Conservation (phyloP, 148 eudicot genomes). For the Euryodendron excelsum region DNA sequence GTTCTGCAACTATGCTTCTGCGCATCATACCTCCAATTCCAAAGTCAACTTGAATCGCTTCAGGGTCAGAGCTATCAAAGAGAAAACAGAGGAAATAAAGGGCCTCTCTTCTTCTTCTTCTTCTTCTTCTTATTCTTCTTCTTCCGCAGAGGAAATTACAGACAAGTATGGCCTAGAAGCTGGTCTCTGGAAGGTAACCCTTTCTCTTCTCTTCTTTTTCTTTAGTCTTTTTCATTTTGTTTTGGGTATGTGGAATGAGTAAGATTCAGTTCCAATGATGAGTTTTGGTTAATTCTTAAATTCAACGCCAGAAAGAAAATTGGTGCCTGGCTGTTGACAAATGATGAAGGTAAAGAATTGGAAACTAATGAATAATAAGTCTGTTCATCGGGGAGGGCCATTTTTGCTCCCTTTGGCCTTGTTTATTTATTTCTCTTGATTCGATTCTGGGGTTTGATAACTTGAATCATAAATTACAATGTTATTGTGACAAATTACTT, state of each 20-base stretch:
- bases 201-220: background rate
- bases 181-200: slow-evolving; percentile 82
- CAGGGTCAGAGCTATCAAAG: slow-evolving; percentile 56
- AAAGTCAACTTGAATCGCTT: slow-evolving; percentile 14
- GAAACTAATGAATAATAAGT: background rate
- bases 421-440: slow-evolving; percentile 7
- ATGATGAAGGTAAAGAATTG: background rate
- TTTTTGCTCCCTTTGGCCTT: background rate
- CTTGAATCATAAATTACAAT: background rate
- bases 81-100: slow-evolving; percentile 50
- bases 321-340: background rate
- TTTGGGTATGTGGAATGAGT: background rate
- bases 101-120: slow-evolving; percentile 31
- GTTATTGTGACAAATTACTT: background rate
- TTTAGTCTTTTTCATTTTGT: background rate
- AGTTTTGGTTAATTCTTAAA: background rate
- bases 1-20: background rate
- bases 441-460: background rate
- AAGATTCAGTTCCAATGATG: too few species aligned
- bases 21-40: background rate
- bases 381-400: background rate
- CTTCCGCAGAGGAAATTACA: slow-evolving; percentile 70
- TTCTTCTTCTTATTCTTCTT: slow-evolving; percentile 35
- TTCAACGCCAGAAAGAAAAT: background rate
- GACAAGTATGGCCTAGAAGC: slow-evolving; percentile 91